Conservation (phyloP, 2,329 filamentous ascomycete genomes). For the Ceratocystis variospora region DNA sequence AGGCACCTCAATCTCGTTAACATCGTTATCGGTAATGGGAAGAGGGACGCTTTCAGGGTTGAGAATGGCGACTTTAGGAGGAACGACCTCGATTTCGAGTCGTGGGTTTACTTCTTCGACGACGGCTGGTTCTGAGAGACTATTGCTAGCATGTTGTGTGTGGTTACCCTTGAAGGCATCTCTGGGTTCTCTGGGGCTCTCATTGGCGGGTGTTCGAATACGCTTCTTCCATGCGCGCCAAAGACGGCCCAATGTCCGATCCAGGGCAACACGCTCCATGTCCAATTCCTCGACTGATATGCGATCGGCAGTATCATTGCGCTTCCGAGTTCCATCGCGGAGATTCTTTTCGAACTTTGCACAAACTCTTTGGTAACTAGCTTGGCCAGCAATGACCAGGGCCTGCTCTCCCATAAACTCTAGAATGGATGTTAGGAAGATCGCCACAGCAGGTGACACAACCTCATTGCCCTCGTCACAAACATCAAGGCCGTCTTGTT, state of each 20-base stretch:
- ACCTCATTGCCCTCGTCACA: slow-evolving; percentile 49
- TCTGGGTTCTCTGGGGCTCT: slow-evolving; percentile 34
- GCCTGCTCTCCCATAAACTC: slow-evolving; percentile 91
- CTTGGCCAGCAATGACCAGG: slow-evolving; percentile 73
- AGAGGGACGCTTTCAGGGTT: slow-evolving; percentile 44
- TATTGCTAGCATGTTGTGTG: neutral
- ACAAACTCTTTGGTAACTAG: slow-evolving; percentile 56
- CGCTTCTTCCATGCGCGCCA: slow-evolving; percentile 96
- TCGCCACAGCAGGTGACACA: slow-evolving; percentile 81
- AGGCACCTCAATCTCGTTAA: slow-evolving; percentile 69
- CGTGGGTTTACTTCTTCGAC: slow-evolving; percentile 20
- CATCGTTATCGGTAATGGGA: slow-evolving; percentile 51
- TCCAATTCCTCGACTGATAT: slow-evolving; percentile 81
- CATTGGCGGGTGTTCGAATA: slow-evolving; percentile 44
- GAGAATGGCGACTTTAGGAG: slow-evolving; percentile 29
- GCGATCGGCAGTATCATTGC: slow-evolving; percentile 43
- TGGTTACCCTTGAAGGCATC: slow-evolving; percentile 29
- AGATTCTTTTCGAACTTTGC: slow-evolving; percentile 46
- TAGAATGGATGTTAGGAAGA: slow-evolving; percentile 87
- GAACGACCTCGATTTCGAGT: slow-evolving; percentile 24
- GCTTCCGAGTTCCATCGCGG: slow-evolving; percentile 35
- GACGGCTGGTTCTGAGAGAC: neutral
- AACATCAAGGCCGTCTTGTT: slow-evolving; percentile 58
- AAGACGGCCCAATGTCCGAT: slow-evolving; percentile 71
- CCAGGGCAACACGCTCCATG: slow-evolving; percentile 84